Evolutionary conservation across 768 basidiomycete genomes (phyloP), one percentile per base, ranked within the genome.

Genomic region (Pleurotus tuoliensis): DNA sequence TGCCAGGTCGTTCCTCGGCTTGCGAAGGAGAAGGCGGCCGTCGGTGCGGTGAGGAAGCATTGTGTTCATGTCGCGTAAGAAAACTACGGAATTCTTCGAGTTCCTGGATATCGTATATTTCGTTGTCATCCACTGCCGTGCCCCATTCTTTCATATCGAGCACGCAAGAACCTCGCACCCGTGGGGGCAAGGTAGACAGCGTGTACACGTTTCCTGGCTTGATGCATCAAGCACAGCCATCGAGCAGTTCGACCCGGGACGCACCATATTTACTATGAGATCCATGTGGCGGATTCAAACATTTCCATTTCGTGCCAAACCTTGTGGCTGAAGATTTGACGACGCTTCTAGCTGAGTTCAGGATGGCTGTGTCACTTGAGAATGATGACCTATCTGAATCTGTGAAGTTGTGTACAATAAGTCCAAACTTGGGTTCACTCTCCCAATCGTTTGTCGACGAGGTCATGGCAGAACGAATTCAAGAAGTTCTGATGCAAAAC

Each of bases 1-100:
- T 78, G 1, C 47, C 34, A 11, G 66, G 63, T 27, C 46, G 59
- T 43, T 65, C 56, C 46, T 46, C 41, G 25, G 18, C 13, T 15
- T 30, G 30, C n/a, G 11, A 20, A 47, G 13, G 24, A 53, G 41
- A 47, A 12, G 22, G 20, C 30, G 24, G 16, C 9, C 45, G 45
- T 30, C 25, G 15, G 13, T 7, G 22, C 12, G 51, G n/a, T 22
- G 20, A 18, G 16, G 51, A 53, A 53, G 51, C 18, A 39, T 16
- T 15, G 15, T 46, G 37, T 20, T 13, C 54, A 41, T 59, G 53
- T 37, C 30, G 51, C 44, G 38, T 45, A 18, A 24, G 52, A 45
- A 11, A 48, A 56, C 38, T 60, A 59, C 24, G 50, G 16, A 24
- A 38, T 46, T 53, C 56, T 48, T 57, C 55, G 37, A 38, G 48